Evolutionary conservation across 2,329 filamentous ascomycete species (phyloP), one percentile per base, ranked within the genome.

Genomic region (Sporothrix luriei): DNA sequence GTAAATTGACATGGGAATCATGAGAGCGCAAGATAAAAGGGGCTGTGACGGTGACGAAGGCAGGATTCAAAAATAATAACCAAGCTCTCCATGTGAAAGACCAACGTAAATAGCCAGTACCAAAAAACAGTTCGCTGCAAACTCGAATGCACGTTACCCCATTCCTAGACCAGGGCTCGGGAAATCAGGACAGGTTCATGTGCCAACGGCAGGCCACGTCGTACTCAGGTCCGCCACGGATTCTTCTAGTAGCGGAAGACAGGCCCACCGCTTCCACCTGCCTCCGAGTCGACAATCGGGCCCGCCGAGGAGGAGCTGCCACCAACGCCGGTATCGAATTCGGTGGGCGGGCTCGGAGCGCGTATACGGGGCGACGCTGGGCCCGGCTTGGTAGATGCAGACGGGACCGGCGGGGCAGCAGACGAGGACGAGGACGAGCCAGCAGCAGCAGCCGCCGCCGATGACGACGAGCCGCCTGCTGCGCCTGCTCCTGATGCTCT

Each of bases 211-310:
- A 61, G 55, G 43, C 14, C 33, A 11, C n/a, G 38, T 26, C 33
- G 55, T 43, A 43, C 55, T 43, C 33, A 33, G 38, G 38, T 57
- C 54, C 29, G 33, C 19, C 33, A 26, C n/a, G 24, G n/a, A 26
- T 24, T 16, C 2, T 19, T 48, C 38, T 62, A 66, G 59, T 68
- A 73, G 24, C 64, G 66, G 16, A 59, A 69, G 0, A 71, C 65
- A 1, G 68, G 68, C 3, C 21, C 65, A 9, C 57, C 38, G 33
- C 57, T 49, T 14, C 59, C 29, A 4, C 49, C 57, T 9, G 69
- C 59, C 48, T 61, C 69, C 0, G 69, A 62, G 16, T 68, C 69
- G 1, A 68, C 66, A 11, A 52, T 66, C 26, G 46, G 51, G 16
- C 59, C 69, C 3, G 66, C 26, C 3, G 68, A 52, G 10, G 68